Percentiles rank a stretch among this genome's conserved stretches.
These are phyloP conservation scores for Nicotiana tomentosiformis DNA, from an alignment of 257 asterid species.

Conservation along the genomic window DNA sequence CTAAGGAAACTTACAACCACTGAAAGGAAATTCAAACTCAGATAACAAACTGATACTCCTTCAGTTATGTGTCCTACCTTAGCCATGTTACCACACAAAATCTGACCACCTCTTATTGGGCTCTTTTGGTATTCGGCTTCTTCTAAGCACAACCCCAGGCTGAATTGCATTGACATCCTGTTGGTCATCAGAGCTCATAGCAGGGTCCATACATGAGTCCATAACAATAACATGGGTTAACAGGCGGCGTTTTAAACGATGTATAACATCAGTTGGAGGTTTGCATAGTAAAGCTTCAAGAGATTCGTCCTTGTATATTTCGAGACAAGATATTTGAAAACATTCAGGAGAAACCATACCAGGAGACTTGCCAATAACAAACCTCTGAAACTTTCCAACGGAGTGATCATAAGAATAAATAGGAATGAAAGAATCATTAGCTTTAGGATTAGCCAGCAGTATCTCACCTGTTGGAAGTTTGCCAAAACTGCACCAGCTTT, in stretches of 20 bases:
- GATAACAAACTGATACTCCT: too few species aligned
- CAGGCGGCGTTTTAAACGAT: background rate
- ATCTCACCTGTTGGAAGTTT: background rate
- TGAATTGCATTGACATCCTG: too few species aligned
- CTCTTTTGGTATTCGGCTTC: too few species aligned
- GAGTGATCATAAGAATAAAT: background rate
- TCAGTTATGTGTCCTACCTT: too few species aligned
- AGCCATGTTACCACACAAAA: too few species aligned
- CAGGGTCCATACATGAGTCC: too few species aligned
- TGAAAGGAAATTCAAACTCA: too few species aligned
- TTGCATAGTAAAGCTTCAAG: background rate
- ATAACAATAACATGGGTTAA: background rate
- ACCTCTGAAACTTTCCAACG: background rate
- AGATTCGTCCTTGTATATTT: background rate
- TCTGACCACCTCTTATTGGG: too few species aligned
- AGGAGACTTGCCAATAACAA: background rate
- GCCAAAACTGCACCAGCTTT: background rate
- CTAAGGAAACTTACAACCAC: too few species aligned
- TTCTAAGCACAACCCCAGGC: too few species aligned
- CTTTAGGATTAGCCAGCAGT: background rate
- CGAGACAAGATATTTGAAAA: background rate
- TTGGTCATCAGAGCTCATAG: too few species aligned
- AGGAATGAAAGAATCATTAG: background rate
- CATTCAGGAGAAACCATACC: background rate
- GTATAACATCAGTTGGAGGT: background rate